A percentile compares a stretch with the other conserved stretches of the same genome.
phyloP scores from a whole-genome alignment of 345 rosid genomes.

The Lepidium aucheri region DNA sequence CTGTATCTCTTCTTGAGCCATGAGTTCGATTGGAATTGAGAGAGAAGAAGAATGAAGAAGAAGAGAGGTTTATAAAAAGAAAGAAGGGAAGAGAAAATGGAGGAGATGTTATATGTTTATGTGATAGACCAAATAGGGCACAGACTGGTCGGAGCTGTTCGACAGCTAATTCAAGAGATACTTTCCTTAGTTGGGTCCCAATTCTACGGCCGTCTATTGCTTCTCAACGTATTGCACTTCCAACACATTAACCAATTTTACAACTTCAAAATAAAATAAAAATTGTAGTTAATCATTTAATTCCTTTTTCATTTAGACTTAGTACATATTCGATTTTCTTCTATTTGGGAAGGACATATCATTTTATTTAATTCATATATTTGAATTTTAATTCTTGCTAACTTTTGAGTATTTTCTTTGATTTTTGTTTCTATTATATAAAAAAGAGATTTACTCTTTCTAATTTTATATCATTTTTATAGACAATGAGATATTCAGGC shows the following conservation, averaged over 20 bases:
- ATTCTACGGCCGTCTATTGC: slow-evolving; percentile 27
- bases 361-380: background rate
- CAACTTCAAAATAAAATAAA: background rate
- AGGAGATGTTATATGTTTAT: slow-evolving; percentile 12
- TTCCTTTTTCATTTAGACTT: slow-evolving; percentile 1
- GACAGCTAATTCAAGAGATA: slow-evolving; percentile 21
- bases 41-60: background rate
- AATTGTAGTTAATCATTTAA: background rate
- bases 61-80: background rate
- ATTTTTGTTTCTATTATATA: background rate
- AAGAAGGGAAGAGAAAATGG: slow-evolving; percentile 16
- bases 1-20: slow-evolving; percentile 33
- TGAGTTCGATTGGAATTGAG: slow-evolving; percentile 9
- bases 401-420: background rate
- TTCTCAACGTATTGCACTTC: background rate
- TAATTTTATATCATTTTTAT: too few relatives aligned
- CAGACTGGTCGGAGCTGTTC: slow-evolving; percentile 29
- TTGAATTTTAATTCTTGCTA: background rate
- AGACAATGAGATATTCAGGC: too few relatives aligned
- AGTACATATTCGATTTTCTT: background rate
- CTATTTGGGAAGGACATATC: background rate
- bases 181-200: slow-evolving; percentile 17
- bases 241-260: slow-evolving; percentile 1
- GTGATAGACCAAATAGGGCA: slow-evolving; percentile 15
- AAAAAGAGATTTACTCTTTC: background rate